phyloP scores from a whole-genome alignment of 2,329 filamentous ascomycete species.

The Huntiella savannae region DNA sequence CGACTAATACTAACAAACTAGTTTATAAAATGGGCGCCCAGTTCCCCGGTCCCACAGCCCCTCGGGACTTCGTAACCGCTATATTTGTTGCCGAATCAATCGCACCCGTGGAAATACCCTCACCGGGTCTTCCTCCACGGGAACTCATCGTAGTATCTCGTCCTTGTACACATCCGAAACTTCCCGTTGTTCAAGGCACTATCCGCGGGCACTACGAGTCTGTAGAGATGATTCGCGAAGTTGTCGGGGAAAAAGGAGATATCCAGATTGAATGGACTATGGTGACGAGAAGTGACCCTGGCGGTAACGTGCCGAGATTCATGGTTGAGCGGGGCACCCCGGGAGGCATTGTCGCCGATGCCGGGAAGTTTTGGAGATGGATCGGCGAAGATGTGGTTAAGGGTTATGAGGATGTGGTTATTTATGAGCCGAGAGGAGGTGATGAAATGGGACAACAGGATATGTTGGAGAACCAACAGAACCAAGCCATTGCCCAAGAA shows the following conservation, averaged over 20 bases:
- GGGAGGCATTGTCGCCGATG: conserved; percentile 58
- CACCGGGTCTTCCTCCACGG: conserved; percentile 26
- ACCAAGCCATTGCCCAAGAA: too few species aligned
- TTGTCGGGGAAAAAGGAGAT: conserved; percentile 19
- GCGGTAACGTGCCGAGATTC: conserved; percentile 72
- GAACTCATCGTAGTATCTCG: conserved; percentile 79
- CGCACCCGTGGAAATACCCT: not conserved
- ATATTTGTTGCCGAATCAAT: conserved; percentile 34
- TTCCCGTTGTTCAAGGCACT: conserved; percentile 49
- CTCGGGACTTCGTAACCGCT: conserved; percentile 72
- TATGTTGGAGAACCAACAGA: too few species aligned
- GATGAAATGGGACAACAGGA: too few species aligned
- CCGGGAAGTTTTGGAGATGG: conserved; percentile 70
- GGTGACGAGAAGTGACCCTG: conserved; percentile 76
- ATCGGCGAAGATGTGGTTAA: conserved; percentile 14
- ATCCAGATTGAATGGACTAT: conserved; percentile 63
- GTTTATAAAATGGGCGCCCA: conserved; percentile 77
- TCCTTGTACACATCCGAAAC: conserved; percentile 59
- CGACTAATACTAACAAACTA: conserved; percentile 15
- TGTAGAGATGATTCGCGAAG: conserved; percentile 69
- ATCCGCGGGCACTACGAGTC: conserved; percentile 80
- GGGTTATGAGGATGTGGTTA: too few species aligned
- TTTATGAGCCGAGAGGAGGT: too few species aligned
- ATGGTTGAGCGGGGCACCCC: conserved; percentile 84
- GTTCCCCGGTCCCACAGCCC: conserved; percentile 74